phyloP scores from a whole-genome alignment of 164 flowering plant species.

The Berberis vulgaris region DNA sequence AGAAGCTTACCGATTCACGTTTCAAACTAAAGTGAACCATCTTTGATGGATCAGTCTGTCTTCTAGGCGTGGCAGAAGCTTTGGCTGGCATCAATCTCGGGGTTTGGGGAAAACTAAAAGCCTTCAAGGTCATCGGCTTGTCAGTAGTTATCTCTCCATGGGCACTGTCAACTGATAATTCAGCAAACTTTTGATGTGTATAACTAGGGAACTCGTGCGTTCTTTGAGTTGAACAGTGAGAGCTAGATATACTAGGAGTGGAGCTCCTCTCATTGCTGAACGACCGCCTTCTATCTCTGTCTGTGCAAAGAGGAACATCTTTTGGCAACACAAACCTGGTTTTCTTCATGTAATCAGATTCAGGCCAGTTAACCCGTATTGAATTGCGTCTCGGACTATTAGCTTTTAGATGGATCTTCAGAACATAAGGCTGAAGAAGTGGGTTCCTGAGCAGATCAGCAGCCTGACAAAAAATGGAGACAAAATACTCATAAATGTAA shows the following conservation, averaged over 20 bases:
- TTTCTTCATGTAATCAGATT: constrained; percentile 31
- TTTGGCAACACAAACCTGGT: constrained; percentile 44
- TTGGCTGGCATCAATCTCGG: constrained; percentile 45
- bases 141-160: constrained; percentile 12
- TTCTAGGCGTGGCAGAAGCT: constrained; percentile 48
- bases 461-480: constrained; percentile 46
- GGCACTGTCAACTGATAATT: constrained; percentile 35
- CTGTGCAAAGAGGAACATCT: constrained; percentile 17
- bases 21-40: constrained; percentile 21
- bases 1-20: constrained; percentile 43
- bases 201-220: constrained; percentile 24
- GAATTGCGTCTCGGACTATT: constrained; percentile 47
- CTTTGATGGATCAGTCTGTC: constrained; percentile 40
- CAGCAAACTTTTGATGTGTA: constrained; percentile 28
- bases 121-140: constrained; percentile 26
- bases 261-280: constrained; percentile 51
- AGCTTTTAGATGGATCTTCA: constrained; percentile 52
- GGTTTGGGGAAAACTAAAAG: constrained; percentile 28
- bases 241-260: constrained; percentile 62
- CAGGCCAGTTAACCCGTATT: constrained; percentile 36
- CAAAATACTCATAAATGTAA: neutral
- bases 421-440: constrained; percentile 68
- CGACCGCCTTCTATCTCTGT: constrained; percentile 41
- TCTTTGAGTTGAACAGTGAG: constrained; percentile 36
- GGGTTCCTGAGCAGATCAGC: constrained; percentile 82